These are phyloP conservation scores for Fremontodendron californicum DNA, from an alignment of 345 rosid genomes.

Conservation along the genomic window DNA sequence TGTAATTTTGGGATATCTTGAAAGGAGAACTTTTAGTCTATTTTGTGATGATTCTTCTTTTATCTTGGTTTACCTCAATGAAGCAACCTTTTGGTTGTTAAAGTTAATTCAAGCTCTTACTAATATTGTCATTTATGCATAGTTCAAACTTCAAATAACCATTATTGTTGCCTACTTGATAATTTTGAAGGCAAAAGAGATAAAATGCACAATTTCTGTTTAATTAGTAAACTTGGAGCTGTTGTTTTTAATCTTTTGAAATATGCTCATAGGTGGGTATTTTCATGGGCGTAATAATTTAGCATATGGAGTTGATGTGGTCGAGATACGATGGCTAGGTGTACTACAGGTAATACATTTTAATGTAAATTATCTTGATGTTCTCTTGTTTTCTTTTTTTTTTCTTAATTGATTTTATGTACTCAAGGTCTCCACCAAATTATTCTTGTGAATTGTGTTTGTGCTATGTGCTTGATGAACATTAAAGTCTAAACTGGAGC, in stretches of 20 bases:
- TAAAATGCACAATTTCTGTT: neutral
- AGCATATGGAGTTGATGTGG: conserved; percentile 54
- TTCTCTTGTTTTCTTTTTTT: neutral
- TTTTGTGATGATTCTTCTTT: neutral
- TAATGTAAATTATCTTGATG: neutral
- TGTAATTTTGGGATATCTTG: neutral
- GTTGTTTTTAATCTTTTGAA: conserved; percentile 6
- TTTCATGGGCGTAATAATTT: conserved; percentile 50
- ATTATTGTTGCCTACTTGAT: neutral
- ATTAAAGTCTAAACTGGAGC: neutral
- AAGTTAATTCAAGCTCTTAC: neutral
- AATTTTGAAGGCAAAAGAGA: neutral
- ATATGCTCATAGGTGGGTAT: conserved; percentile 40
- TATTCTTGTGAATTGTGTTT: neutral
- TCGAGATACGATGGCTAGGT: conserved; percentile 53
- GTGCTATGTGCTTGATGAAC: neutral
- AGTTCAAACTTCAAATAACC: neutral
- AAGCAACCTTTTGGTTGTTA: neutral
- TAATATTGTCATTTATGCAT: neutral
- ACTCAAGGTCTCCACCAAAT: neutral
- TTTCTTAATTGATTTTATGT: neutral
- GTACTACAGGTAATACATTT: conserved; percentile 45
- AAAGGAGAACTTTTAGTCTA: neutral
- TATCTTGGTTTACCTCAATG: neutral
- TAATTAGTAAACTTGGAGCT: neutral